These are phyloP conservation scores for Ophiosphaerella narmari DNA, from an alignment of 2,329 filamentous ascomycete species.

Conservation along the genomic window DNA sequence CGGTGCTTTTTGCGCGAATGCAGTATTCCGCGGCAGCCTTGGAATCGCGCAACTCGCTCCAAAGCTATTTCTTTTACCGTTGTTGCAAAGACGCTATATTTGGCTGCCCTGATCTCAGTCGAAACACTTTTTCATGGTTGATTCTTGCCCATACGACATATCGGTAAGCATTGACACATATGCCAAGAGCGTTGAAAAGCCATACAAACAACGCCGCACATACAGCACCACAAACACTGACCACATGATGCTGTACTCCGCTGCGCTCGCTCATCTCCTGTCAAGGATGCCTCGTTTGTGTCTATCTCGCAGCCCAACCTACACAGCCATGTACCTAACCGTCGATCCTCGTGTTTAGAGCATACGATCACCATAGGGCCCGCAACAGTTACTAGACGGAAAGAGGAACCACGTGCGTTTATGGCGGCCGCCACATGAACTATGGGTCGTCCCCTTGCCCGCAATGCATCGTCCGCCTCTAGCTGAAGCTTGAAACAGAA, in stretches of 20 bases:
- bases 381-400: not conserved
- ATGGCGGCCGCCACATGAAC: not conserved
- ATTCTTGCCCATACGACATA: not conserved
- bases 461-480: not conserved
- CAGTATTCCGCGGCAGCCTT: conserved; percentile 2
- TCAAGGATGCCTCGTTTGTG: not conserved
- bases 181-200: conserved; percentile 1
- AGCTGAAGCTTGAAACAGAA: not conserved
- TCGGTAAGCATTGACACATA: not conserved
- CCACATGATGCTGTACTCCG: not conserved
- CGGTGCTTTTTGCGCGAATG: not conserved
- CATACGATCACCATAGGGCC: not conserved
- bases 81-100: not conserved
- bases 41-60: conserved; percentile 3
- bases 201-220: not conserved
- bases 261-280: not conserved
- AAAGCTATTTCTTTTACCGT: not conserved
- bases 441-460: not conserved
- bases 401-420: not conserved
- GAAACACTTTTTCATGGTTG: not conserved
- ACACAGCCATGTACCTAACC: not conserved
- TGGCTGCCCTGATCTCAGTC: not conserved
- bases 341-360: conserved; percentile 6
- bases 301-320: conserved; percentile 1
- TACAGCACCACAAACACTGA: not conserved